These are phyloP conservation scores for Sugiyamaella xylanicola DNA, from an alignment of 1,139 yeast species.

Conservation along the genomic window DNA sequence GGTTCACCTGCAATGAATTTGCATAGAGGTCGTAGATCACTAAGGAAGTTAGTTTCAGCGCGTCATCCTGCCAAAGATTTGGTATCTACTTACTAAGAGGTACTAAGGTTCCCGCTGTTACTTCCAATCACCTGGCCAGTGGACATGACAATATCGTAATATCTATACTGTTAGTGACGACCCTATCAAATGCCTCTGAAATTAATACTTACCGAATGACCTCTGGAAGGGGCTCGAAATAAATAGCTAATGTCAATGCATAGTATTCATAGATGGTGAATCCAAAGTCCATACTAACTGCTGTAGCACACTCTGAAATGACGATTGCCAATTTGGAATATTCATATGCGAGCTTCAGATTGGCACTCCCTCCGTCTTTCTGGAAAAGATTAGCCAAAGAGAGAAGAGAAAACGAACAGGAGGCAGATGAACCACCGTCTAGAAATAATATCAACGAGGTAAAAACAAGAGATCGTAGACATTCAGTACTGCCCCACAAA, in stretches of 20 bases:
- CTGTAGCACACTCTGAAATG: conserved; percentile 45
- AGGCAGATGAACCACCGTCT: conserved; percentile 42
- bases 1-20: conserved; percentile 40
- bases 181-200: background rate
- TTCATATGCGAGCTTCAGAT: conserved; percentile 46
- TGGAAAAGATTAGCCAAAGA: conserved; percentile 41
- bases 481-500: conserved; percentile 30
- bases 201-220: conserved; percentile 39
- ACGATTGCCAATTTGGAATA: conserved; percentile 48
- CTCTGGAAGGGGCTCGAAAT: conserved; percentile 49
- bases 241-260: conserved; percentile 49
- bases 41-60: conserved; percentile 22
- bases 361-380: conserved; percentile 41
- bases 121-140: conserved; percentile 38
- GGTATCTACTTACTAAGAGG: conserved; percentile 31
- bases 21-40: conserved; percentile 39
- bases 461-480: conserved; percentile 37
- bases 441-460: conserved; percentile 40
- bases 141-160: conserved; percentile 36
- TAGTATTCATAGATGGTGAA: conserved; percentile 51
- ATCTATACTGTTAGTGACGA: conserved; percentile 22
- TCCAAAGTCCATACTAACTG: conserved; percentile 46
- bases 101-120: conserved; percentile 36
- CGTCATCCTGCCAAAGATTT: background rate
- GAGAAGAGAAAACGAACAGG: conserved; percentile 41